These are phyloP conservation scores for Phialophora chinensis DNA, from an alignment of 2,329 filamentous ascomycete species.

Conservation along the genomic window DNA sequence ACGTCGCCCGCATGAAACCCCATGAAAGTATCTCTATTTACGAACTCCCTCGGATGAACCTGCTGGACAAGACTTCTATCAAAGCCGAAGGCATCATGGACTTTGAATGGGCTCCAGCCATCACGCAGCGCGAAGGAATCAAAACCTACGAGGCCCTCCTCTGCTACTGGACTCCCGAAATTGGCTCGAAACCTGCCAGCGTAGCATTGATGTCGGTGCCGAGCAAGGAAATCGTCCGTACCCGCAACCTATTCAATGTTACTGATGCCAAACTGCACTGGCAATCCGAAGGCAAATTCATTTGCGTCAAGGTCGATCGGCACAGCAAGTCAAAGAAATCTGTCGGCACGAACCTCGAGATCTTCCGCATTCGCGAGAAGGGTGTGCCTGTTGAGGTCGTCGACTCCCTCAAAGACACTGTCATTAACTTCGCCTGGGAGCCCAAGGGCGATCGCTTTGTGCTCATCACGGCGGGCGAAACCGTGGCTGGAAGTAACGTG, in stretches of 20 bases:
- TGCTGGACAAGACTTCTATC: conserved; percentile 87
- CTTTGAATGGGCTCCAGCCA: conserved; percentile 95
- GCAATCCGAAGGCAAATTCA: conserved; percentile 92
- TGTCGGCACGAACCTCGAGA: conserved; percentile 93
- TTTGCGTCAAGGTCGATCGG: conserved; percentile 97
- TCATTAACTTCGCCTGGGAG: conserved; percentile 99
- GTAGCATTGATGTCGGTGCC: conserved; percentile 96
- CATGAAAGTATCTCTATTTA: conserved; percentile 90
- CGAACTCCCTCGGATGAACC: conserved; percentile 85
- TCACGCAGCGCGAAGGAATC: conserved; percentile 78
- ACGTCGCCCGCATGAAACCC: conserved; percentile 88
- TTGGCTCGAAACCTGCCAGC: conserved; percentile 96
- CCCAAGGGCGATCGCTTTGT: conserved; percentile 97
- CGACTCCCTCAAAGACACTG: conserved; percentile 95
- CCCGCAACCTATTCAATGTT: conserved; percentile 96
- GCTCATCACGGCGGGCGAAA: conserved; percentile 92
- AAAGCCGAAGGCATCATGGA: conserved; percentile 97
- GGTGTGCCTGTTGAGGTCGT: conserved; percentile 98
- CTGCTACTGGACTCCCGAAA: conserved; percentile 98
- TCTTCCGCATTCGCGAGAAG: conserved; percentile 97
- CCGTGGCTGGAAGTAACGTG: conserved; percentile 76
- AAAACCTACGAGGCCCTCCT: conserved; percentile 95
- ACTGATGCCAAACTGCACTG: conserved; percentile 98
- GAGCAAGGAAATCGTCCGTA: conserved; percentile 90
- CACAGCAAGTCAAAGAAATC: conserved; percentile 99